These are phyloP conservation scores for Didymella exigua DNA, from an alignment of 2,329 filamentous ascomycete genomes.

Conservation along the genomic window DNA sequence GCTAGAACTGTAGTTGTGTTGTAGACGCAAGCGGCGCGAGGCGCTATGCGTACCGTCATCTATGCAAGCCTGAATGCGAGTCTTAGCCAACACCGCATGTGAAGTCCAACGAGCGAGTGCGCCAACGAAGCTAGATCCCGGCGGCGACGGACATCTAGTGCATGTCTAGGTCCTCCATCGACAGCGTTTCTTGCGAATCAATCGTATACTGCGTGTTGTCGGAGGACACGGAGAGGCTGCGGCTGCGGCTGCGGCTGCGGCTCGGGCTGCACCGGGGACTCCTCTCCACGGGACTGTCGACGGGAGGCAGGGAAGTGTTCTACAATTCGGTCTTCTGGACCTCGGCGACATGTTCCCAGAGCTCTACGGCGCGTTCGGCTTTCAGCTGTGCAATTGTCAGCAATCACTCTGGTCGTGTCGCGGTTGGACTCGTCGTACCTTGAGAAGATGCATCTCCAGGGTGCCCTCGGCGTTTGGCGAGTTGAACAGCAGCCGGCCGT, in stretches of 20 bases:
- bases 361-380: conserved; percentile 29
- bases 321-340: conserved; percentile 33
- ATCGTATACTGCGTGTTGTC: background rate
- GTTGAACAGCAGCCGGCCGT: conserved; percentile 71
- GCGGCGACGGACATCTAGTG: background rate
- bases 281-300: background rate
- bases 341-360: conserved; percentile 32
- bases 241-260: background rate
- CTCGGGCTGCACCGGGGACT: background rate
- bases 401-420: background rate
- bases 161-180: background rate
- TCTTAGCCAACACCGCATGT: background rate
- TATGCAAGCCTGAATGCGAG: conserved; percentile 5
- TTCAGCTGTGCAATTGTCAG: conserved; percentile 24
- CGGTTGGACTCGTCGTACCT: conserved; percentile 56
- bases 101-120: background rate
- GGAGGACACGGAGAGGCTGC: background rate
- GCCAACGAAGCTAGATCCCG: no score
- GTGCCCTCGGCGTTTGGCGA: conserved; percentile 59
- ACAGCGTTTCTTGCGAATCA: background rate
- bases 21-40: background rate
- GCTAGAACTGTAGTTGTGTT: background rate
- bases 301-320: conserved; percentile 7
- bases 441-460: conserved; percentile 61
- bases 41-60: background rate